Conservation (phyloP, 805 yeast genomes). For the Kodamaea neixiangensis region DNA sequence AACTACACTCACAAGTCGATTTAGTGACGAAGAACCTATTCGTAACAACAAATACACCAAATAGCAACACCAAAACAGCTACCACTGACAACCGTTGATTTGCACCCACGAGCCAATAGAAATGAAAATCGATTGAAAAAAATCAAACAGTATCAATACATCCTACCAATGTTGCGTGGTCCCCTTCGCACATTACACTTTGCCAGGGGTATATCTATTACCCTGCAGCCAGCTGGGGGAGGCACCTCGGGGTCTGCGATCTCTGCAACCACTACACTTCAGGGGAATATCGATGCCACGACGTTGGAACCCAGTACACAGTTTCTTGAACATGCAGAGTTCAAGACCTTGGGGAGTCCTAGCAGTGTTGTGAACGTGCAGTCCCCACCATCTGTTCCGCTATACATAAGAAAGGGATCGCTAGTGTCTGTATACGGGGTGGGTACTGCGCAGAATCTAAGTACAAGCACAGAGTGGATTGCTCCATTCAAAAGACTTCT, state of each 20-base stretch:
- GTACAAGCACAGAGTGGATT: constrained; percentile 30
- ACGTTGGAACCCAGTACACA: constrained; percentile 4
- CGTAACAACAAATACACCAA: too few relatives aligned
- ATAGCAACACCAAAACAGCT: too few relatives aligned
- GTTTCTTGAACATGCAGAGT: constrained; percentile 25
- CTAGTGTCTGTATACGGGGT: constrained; percentile 49
- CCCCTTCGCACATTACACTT: constrained; percentile 2
- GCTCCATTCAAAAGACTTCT: constrained; percentile 45
- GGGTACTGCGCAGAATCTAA: constrained; percentile 17
- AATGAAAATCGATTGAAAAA: constrained; percentile 1
- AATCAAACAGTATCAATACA: not conserved
- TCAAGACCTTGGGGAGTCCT: constrained; percentile 50
- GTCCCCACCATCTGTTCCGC: constrained; percentile 61
- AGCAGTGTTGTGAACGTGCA: constrained; percentile 50
- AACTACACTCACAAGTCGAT: not conserved
- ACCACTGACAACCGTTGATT: too few relatives aligned
- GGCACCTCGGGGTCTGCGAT: not conserved
- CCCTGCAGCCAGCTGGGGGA: not conserved
- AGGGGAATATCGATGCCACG: constrained; percentile 3
- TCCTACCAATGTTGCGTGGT: not conserved
- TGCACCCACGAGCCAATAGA: not conserved
- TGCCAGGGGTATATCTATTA: constrained; percentile 1
- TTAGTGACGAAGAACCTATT: too few relatives aligned
- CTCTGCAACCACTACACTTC: constrained; percentile 1
- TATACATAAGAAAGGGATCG: constrained; percentile 49